A percentile compares a stretch with the other conserved stretches of the same genome.
These are phyloP conservation scores for Phytophthora meadii DNA, from an alignment of 352 stramenopile species.

Conservation along the genomic window DNA sequence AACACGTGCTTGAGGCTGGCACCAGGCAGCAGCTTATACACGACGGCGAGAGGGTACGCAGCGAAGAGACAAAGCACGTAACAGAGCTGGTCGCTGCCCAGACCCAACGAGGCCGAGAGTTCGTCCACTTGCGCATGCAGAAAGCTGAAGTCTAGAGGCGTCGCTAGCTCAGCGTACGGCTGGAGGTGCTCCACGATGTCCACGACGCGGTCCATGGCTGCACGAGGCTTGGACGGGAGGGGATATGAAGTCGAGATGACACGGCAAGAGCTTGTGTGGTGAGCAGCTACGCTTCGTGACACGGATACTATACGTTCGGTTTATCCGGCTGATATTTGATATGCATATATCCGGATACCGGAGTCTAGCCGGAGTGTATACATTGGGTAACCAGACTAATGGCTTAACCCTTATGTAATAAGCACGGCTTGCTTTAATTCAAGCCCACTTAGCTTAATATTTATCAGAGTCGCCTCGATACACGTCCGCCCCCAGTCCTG, in stretches of 20 bases:
- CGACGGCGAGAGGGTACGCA: constrained; percentile 93
- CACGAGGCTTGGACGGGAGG: too few relatives aligned
- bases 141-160: constrained; percentile 59
- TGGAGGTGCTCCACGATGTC: constrained; percentile 46
- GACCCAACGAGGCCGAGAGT: constrained; percentile 47
- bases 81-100: constrained; percentile 69
- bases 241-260: constrained; percentile 9
- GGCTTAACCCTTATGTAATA: too few relatives aligned
- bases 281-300: constrained; percentile 20
- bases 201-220: constrained; percentile 51
- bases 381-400: too few relatives aligned
- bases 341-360: too few relatives aligned
- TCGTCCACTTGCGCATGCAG: constrained; percentile 54
- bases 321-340: constrained; percentile 2
- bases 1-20: constrained; percentile 92
- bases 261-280: constrained; percentile 9
- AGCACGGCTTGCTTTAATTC: too few relatives aligned
- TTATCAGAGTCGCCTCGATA: too few relatives aligned
- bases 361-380: too few relatives aligned
- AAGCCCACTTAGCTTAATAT: too few relatives aligned
- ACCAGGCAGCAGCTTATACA: constrained; percentile 89
- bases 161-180: constrained; percentile 62
- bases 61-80: constrained; percentile 93
- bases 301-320: constrained; percentile 11
- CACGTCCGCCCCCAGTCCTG: not conserved